Conservation (phyloP, 2,329 filamentous ascomycete genomes). For the Sporothrix sp. region DNA sequence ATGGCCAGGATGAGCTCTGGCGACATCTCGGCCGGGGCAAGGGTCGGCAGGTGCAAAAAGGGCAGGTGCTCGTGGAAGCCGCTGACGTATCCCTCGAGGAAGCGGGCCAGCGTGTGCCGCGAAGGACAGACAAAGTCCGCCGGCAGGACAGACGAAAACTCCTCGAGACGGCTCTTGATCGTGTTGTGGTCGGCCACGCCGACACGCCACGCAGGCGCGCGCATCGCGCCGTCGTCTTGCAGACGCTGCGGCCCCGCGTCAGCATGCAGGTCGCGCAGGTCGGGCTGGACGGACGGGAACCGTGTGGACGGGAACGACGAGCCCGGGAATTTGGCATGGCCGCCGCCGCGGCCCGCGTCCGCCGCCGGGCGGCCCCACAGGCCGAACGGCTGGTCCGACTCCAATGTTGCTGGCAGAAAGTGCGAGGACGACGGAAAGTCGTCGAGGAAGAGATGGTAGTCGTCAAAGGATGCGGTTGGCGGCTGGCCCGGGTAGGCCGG, state of each 20-base stretch:
- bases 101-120: conserved; percentile 56
- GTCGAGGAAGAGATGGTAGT: conserved; percentile 51
- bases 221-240: conserved; percentile 32
- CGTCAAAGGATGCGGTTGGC: conserved; percentile 37
- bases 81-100: conserved; percentile 59
- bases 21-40: conserved; percentile 53
- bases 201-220: conserved; percentile 35
- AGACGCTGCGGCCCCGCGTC: conserved; percentile 24
- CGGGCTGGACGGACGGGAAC: conserved; percentile 44
- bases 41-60: conserved; percentile 58
- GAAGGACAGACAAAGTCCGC: conserved; percentile 59
- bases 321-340: conserved; percentile 30
- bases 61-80: conserved; percentile 53
- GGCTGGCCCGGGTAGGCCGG: conserved; percentile 32
- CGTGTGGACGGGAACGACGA: conserved; percentile 46
- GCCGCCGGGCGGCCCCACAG: conserved; percentile 39
- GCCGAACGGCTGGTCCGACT: conserved; percentile 42
- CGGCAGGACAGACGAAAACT: conserved; percentile 51
- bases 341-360: conserved; percentile 28
- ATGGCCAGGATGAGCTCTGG: conserved; percentile 60
- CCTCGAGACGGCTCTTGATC: conserved; percentile 49
- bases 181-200: conserved; percentile 44
- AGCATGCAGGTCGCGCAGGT: conserved; percentile 34
- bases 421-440: conserved; percentile 46
- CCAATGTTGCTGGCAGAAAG: conserved; percentile 45